Evolutionary conservation across 108 stramenopile genomes (phyloP).

Genomic region (Mediolabrus comicus): DNA sequence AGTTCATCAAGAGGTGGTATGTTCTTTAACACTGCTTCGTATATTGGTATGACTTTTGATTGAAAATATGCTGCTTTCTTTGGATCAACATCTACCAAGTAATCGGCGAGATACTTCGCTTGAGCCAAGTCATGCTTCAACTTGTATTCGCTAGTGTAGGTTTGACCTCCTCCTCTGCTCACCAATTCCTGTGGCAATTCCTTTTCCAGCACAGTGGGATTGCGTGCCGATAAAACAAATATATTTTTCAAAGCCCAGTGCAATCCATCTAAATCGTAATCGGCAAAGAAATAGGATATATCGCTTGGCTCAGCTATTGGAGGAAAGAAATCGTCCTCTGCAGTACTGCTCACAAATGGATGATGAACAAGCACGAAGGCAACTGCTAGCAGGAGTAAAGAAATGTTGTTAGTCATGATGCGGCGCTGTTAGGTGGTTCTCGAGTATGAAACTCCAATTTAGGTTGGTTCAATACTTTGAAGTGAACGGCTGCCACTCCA

Average conservation of each 20-base stretch:
- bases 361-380: not conserved
- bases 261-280: slow-evolving; percentile 57
- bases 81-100: slow-evolving; percentile 23
- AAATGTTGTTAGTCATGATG: not conserved
- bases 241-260: slow-evolving; percentile 57
- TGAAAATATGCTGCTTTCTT: slow-evolving; percentile 39
- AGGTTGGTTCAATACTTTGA: too few species aligned
- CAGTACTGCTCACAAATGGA: not conserved
- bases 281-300: slow-evolving; percentile 51
- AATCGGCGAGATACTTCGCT: slow-evolving; percentile 47
- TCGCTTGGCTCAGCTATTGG: slow-evolving; percentile 48
- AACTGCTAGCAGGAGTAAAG: not conserved
- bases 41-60: slow-evolving; percentile 42
- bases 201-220: slow-evolving; percentile 22
- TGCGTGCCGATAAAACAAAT: slow-evolving; percentile 43
- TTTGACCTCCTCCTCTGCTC: slow-evolving; percentile 55
- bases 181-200: slow-evolving; percentile 37
- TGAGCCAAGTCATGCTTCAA: slow-evolving; percentile 56
- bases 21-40: slow-evolving; percentile 37
- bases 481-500: too few species aligned
- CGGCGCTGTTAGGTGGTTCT: too few species aligned
- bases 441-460: too few species aligned
- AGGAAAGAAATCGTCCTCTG: slow-evolving; percentile 51
- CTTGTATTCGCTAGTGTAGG: slow-evolving; percentile 67
- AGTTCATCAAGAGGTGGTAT: slow-evolving; percentile 57